Evolutionary conservation across 139 green algal genomes (phyloP), one percentile per base, ranked within the genome.

Genomic region (Chlorella vulgaris): DNA sequence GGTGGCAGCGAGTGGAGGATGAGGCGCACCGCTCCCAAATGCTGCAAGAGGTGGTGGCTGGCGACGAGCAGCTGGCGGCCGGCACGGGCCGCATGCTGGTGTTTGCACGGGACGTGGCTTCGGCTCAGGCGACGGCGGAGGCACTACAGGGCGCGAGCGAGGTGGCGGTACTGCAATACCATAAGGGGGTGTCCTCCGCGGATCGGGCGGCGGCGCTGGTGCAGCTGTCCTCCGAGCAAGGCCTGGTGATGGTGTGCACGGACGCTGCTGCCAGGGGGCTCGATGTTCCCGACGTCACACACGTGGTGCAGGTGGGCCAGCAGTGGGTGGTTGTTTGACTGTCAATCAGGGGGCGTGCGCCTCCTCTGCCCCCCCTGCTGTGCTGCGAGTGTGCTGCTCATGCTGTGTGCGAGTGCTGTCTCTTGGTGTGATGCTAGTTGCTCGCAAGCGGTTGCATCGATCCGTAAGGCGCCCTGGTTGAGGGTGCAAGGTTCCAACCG

Each of bases 251-350:
- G 88, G 95, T 99, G 58, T 96, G 93, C 85, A 99, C 96, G 2
- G 96, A 99, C 78, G 91, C 94, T 10, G 95, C 95, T 29, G 91
- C 96, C 2, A 83, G 96, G 0, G 96, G 96, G 3, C 84, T 99
- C 3, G 96, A 99, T 84, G 90, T 99, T 28, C 90, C 88, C 13
- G 76, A 86, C 35, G 87, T 97, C 35, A 91, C 86, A 4, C 94
- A 98, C 75, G 92, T 97, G 10, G 80, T 98, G 22, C 91, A 90
- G 74, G 38, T 53, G 82, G 63, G 63, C 10, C 60, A 67, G 60
- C 24, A 3, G 28, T 67, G 24, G 60, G 60, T n/a, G n/a, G n/a
- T n/a, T n/a, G n/a, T n/a, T n/a, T n/a, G n/a, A n/a, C n/a, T n/a
- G n/a, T n/a, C n/a, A n/a, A n/a, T n/a, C n/a, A n/a, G n/a, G n/a